Conservation (phyloP, 2,329 filamentous ascomycete species). For the Xylogone sp. region DNA sequence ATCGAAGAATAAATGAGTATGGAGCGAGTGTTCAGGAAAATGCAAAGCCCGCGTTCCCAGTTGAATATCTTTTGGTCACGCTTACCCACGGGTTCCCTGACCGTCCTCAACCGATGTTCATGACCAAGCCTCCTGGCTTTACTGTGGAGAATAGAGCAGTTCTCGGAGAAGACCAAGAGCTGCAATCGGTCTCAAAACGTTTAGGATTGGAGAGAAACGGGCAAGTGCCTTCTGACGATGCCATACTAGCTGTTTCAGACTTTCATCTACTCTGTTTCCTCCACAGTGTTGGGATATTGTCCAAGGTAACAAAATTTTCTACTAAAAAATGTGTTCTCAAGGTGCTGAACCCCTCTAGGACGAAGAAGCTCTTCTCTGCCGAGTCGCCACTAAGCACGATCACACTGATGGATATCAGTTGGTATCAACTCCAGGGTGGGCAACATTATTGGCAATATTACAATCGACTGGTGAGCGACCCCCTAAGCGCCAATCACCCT, state of each 20-base stretch:
- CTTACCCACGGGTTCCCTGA: constrained; percentile 95
- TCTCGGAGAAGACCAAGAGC: constrained; percentile 82
- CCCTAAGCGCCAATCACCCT: constrained; percentile 62
- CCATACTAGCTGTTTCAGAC: constrained; percentile 73
- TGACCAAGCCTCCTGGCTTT: constrained; percentile 60
- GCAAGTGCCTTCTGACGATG: constrained; percentile 54
- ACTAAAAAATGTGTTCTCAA: constrained; percentile 3
- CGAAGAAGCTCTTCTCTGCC: constrained; percentile 81
- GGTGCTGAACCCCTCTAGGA: constrained; percentile 54
- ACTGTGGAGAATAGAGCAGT: constrained; percentile 88
- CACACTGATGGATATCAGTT: constrained; percentile 78
- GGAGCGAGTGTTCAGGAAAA: constrained; percentile 95
- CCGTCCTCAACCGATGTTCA: constrained; percentile 73
- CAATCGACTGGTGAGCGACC: constrained; percentile 96
- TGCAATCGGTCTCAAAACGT: constrained; percentile 58
- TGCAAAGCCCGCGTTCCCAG: constrained; percentile 91
- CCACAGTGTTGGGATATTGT: constrained; percentile 74
- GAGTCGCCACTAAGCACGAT: constrained; percentile 78
- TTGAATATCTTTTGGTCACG: constrained; percentile 94
- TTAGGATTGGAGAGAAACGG: constrained; percentile 60
- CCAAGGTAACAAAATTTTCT: constrained; percentile 61
- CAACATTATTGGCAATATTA: constrained; percentile 87
- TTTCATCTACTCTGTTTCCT: constrained; percentile 94
- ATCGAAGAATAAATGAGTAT: constrained; percentile 92
- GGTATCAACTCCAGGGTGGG: constrained; percentile 86